Percentiles rank a stretch among this genome's conserved stretches.
phyloP scores from a whole-genome alignment of 768 basidiomycete genomes.

The Chalciporus chontae region DNA sequence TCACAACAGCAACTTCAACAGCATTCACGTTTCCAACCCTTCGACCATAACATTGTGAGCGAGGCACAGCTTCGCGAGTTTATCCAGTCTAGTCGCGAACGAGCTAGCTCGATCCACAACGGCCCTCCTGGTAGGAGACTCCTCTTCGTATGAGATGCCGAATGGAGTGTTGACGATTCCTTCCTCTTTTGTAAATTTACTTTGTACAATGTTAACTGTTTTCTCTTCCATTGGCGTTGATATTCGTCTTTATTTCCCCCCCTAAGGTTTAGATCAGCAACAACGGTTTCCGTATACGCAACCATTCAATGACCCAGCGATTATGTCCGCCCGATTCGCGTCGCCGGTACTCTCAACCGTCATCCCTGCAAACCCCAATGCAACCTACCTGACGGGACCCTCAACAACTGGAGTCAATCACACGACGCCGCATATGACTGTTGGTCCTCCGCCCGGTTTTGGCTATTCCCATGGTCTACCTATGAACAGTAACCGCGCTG shows the following conservation, averaged over 20 bases:
- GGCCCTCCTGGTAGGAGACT: slow-evolving; percentile 47
- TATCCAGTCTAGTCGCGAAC: slow-evolving; percentile 67
- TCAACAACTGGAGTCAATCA: slow-evolving; percentile 15
- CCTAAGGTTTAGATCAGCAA: slow-evolving; percentile 34
- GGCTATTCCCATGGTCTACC: slow-evolving; percentile 37
- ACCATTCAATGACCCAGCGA: slow-evolving; percentile 71
- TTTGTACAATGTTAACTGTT: slow-evolving; percentile 23
- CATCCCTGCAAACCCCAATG: slow-evolving; percentile 8
- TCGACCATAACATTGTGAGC: slow-evolving; percentile 52
- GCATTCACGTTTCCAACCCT: slow-evolving; percentile 51
- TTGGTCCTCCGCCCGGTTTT: slow-evolving; percentile 71
- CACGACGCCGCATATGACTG: slow-evolving; percentile 25
- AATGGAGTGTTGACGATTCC: slow-evolving; percentile 32
- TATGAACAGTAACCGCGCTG: slow-evolving; percentile 15
- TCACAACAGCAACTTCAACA: slow-evolving; percentile 36
- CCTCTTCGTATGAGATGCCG: slow-evolving; percentile 37
- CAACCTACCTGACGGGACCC: slow-evolving; percentile 9
- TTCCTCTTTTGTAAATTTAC: slow-evolving; percentile 24
- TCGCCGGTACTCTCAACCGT: slow-evolving; percentile 33
- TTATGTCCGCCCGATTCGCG: slow-evolving; percentile 71
- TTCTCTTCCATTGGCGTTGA: slow-evolving; percentile 11
- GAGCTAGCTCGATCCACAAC: slow-evolving; percentile 35
- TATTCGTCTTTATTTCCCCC: slow-evolving; percentile 14
- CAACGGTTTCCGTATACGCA: slow-evolving; percentile 34
- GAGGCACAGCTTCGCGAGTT: slow-evolving; percentile 78